A percentile compares a stretch with the other conserved stretches of the same genome.
Conservation (phyloP, 2,329 filamentous ascomycete species). For the Apiospora kogelbergensis region DNA sequence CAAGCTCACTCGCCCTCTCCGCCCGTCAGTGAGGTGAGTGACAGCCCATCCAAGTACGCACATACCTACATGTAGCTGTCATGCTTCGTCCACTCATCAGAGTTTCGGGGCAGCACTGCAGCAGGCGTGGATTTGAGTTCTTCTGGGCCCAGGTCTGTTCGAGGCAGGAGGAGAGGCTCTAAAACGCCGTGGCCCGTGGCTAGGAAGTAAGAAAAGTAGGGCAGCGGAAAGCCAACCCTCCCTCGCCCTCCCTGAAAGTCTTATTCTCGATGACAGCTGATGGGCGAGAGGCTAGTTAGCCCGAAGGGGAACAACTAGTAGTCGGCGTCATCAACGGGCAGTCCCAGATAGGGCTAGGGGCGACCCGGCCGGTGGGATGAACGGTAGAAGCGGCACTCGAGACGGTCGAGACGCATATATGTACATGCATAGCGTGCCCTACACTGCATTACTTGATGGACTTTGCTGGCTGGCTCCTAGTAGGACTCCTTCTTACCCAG, state of each 20-base stretch:
- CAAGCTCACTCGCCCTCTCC: not conserved
- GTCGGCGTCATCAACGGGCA: constrained; percentile 10
- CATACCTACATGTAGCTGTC: not conserved
- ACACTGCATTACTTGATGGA: not conserved
- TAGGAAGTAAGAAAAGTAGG: not conserved
- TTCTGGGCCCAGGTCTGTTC: constrained; percentile 1
- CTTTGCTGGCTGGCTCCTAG: not conserved
- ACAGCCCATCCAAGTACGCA: not conserved
- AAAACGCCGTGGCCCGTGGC: not conserved
- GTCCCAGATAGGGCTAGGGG: constrained; percentile 8
- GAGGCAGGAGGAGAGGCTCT: constrained; percentile 1
- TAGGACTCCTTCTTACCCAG: not conserved
- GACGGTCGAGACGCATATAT: not conserved
- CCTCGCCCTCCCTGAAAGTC: not conserved
- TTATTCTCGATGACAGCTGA: constrained; percentile 14
- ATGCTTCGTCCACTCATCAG: not conserved
- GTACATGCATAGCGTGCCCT: too few relatives aligned
- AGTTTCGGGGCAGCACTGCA: not conserved
- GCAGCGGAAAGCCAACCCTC: constrained; percentile 1
- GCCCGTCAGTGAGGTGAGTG: not conserved
- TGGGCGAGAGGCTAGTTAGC: constrained; percentile 2
- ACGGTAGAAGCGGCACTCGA: constrained; percentile 7
- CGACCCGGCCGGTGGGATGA: constrained; percentile 4
- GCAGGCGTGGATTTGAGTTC: not conserved
- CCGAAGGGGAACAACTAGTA: constrained; percentile 7